A percentile compares a stretch with the other conserved stretches of the same genome.
Evolutionary conservation across 2,329 filamentous ascomycete genomes (phyloP).

Genomic region (Fusarium staphyleae): DNA sequence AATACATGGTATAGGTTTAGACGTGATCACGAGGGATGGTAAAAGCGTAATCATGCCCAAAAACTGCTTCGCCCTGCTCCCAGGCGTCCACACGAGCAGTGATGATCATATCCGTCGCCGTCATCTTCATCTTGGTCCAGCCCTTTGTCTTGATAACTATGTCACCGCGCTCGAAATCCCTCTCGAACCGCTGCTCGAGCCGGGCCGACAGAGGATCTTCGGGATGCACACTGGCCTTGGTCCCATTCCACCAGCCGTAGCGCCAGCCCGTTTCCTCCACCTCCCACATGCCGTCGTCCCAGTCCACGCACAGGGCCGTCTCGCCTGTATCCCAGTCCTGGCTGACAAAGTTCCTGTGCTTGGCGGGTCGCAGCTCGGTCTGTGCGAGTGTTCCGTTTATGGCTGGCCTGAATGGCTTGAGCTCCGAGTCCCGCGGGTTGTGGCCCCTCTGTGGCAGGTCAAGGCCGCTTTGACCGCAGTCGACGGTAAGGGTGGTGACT

Average conservation of each 20-base stretch:
- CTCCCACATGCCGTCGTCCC: constrained; percentile 3
- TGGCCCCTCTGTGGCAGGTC: background rate
- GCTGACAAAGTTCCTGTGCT: background rate
- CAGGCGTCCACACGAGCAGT: constrained; percentile 4
- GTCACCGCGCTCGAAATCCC: background rate
- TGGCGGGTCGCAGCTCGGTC: background rate
- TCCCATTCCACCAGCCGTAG: constrained; percentile 1
- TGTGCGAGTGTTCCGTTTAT: background rate
- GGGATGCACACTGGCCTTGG: background rate
- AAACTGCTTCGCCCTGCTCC: background rate
- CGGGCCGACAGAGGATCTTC: constrained; percentile 2
- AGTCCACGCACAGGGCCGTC: background rate
- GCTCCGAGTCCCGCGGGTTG: background rate
- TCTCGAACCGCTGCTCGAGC: constrained; percentile 1
- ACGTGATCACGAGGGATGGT: background rate
- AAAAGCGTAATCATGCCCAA: background rate
- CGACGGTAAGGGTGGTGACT: constrained; percentile 1
- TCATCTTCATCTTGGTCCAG: constrained; percentile 6
- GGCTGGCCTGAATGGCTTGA: constrained; percentile 1
- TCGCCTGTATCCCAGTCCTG: constrained; percentile 1
- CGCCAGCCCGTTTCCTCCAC: constrained; percentile 7
- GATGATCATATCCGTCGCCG: background rate
- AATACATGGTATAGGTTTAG: no score
- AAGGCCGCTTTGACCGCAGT: background rate
- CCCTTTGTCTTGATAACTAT: constrained; percentile 1